Evolutionary conservation across 345 rosid species (phyloP), one percentile per base, ranked within the genome.

Genomic region (Eucalyptus virginea): DNA sequence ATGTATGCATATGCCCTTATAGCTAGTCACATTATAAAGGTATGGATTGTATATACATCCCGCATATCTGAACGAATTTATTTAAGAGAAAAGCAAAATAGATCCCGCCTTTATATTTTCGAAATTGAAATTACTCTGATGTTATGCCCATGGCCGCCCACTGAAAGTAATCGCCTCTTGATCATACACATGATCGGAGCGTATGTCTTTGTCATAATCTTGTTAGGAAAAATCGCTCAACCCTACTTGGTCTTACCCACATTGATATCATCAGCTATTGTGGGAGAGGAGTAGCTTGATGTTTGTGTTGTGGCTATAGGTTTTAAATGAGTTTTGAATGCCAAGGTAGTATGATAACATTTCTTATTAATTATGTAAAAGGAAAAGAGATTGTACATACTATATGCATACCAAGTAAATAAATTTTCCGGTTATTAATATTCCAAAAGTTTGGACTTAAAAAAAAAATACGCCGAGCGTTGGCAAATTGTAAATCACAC

Each of bases 391-490:
- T 62, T 62, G 69, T 62, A 62, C n/a, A 62, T 30, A 67, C 13
- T 10, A 34, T 18, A 5, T 18, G 44, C 40, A 34, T 34, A 3
- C 7, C 14, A 34, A 9, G 4, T 19, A 34, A 72, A 34, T 40
- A 18, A 18, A 34, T 0, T 9, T 34, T 72, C 4, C 0, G 0
- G 4, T 34, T 2, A 72, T 65, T 18, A 34, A 19, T 72, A 72
- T 34, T 72, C 26, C 11, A 34, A 72, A 72, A 34, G 7, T 34
- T 34, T 34, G 4, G 24, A 34, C 44, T 34, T 34, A 72, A 17
- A 2, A 24, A 5, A 5, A 4, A 14, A 2, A 15, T 19, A 34
- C 4, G 6, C 8, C 2, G 1, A 34, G 26, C 2, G 1, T 34
- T 9, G 81, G 2, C 42, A 32, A 69, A 32, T 18, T 34, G 3